These are phyloP conservation scores for Colletotrichum paranaense DNA, from an alignment of 2,329 filamentous ascomycete genomes.

Conservation along the genomic window DNA sequence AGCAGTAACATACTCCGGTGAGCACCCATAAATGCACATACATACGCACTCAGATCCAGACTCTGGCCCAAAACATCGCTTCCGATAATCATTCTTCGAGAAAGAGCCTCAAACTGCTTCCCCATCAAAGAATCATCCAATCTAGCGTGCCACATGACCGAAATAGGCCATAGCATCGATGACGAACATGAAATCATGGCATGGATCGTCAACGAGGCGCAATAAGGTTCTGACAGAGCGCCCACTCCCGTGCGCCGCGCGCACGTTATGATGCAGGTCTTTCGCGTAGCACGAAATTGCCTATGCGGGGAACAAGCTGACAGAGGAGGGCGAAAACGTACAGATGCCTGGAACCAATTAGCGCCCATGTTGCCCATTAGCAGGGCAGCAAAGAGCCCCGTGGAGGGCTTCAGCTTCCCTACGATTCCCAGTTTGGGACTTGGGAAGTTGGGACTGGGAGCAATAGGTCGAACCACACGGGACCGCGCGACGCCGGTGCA, in stretches of 20 bases:
- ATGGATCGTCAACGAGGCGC: not conserved
- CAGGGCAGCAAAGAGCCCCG: not conserved
- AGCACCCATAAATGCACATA: no score
- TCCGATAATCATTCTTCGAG: not conserved
- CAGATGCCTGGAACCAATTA: conserved; percentile 8
- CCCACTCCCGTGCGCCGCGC: not conserved
- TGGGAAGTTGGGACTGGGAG: not conserved
- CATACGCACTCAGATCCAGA: not conserved
- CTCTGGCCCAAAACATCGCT: not conserved
- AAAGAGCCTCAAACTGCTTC: not conserved
- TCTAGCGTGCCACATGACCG: not conserved
- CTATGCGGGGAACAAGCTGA: conserved; percentile 14
- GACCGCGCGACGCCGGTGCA: conserved; percentile 2
- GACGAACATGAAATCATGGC: not conserved
- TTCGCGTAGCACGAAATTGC: conserved; percentile 10
- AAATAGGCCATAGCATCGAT: not conserved
- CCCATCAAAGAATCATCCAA: not conserved
- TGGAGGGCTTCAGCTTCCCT: conserved; percentile 14
- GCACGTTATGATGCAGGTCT: conserved; percentile 14
- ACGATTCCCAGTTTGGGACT: not conserved
- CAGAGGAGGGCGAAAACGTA: not conserved
- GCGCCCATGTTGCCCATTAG: not conserved
- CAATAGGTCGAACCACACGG: conserved; percentile 11
- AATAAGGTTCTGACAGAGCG: conserved; percentile 29
- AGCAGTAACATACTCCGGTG: not conserved